phyloP scores from a whole-genome alignment of 768 basidiomycete species.

The Sporobolomyces roseus region DNA sequence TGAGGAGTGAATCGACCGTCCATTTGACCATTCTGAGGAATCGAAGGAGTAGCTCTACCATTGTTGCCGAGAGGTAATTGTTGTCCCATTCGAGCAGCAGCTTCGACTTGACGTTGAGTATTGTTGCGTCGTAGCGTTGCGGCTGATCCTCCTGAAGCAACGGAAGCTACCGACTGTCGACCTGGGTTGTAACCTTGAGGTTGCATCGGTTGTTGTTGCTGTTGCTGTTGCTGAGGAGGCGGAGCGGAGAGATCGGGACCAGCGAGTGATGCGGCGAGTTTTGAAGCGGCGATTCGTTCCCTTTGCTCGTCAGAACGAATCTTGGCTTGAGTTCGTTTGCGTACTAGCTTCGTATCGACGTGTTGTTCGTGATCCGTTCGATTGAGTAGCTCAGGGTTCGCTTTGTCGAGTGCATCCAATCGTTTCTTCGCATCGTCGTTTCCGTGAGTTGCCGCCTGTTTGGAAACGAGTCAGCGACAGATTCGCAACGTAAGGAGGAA shows the following conservation, averaged over 20 bases:
- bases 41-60: slow-evolving; percentile 6
- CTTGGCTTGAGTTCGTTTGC: slow-evolving; percentile 69
- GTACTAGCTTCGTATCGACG: slow-evolving; percentile 73
- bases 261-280: slow-evolving; percentile 15
- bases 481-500: too few relatives aligned
- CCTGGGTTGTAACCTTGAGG: neutral
- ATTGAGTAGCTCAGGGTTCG: slow-evolving; percentile 61
- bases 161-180: slow-evolving; percentile 3
- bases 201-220: neutral
- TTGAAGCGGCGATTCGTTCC: slow-evolving; percentile 21
- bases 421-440: slow-evolving; percentile 77
- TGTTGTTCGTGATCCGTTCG: slow-evolving; percentile 73
- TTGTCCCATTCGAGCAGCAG: slow-evolving; percentile 36
- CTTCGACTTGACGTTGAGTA: slow-evolving; percentile 42
- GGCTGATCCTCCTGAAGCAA: slow-evolving; percentile 16
- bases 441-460: slow-evolving; percentile 68
- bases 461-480: neutral
- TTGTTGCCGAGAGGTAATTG: neutral
- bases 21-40: slow-evolving; percentile 2
- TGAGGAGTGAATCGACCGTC: too few relatives aligned
- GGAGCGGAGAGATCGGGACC: slow-evolving; percentile 16
- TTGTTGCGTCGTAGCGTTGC: slow-evolving; percentile 23
- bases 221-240: neutral
- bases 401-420: slow-evolving; percentile 63
- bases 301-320: slow-evolving; percentile 41